Evolutionary conservation across 2,329 filamentous ascomycete genomes (phyloP).

Genomic region (Aspergillus brasiliensis): DNA sequence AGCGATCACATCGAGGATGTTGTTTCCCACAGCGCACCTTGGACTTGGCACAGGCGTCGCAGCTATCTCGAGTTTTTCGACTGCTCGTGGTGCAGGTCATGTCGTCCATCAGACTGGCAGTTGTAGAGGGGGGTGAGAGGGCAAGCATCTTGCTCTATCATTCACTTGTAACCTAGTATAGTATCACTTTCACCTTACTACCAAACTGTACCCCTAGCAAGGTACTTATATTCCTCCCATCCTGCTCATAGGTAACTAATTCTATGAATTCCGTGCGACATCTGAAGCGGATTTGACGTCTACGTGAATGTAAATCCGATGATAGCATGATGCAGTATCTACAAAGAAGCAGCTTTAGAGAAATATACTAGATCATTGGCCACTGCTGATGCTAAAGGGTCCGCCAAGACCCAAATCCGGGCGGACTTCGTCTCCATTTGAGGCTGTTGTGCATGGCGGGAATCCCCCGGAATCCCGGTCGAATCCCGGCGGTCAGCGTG

Average conservation of each 20-base stretch:
- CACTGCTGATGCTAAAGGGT: neutral
- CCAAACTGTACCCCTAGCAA: no score
- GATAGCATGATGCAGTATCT: neutral
- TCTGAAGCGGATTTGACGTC: no score
- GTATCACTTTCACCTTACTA: no score
- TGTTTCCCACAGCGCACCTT: neutral
- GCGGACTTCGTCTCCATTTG: no score
- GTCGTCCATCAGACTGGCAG: neutral
- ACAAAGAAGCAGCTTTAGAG: neutral
- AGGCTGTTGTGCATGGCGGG: no score
- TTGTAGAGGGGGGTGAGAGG: neutral
- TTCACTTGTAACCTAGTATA: no score
- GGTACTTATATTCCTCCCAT: no score
- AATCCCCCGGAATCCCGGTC: neutral
- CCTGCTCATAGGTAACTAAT: no score
- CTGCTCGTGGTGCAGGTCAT: neutral
- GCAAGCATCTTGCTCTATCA: neutral
- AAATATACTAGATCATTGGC: neutral
- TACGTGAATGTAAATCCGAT: no score
- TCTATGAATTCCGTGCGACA: no score
- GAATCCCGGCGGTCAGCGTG: constrained; percentile 5
- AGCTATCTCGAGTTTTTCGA: neutral
- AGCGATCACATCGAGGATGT: neutral
- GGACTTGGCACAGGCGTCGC: constrained; percentile 4
- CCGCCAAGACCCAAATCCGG: neutral